Percentiles rank a stretch among this genome's conserved stretches.
Conservation (phyloP, 2,329 filamentous ascomycete species). For the Aspergillus felis region DNA sequence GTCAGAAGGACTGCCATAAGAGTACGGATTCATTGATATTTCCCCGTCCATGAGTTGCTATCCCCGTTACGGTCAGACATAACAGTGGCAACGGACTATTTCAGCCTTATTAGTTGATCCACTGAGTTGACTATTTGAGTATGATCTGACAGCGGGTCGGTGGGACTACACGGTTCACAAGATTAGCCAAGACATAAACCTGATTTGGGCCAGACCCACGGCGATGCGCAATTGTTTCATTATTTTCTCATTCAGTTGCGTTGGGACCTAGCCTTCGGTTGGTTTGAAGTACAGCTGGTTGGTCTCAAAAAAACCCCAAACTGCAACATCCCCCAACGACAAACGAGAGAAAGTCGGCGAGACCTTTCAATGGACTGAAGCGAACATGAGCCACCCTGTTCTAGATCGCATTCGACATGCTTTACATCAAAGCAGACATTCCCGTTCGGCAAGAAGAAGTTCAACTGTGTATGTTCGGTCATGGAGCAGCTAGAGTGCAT, state of each 20-base stretch:
- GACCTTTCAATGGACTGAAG: not conserved
- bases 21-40: too few relatives aligned
- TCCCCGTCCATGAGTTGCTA: too few relatives aligned
- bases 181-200: not conserved
- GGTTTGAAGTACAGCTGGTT: not conserved
- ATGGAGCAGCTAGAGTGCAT: not conserved
- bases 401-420: constrained; percentile 1
- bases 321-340: not conserved
- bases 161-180: not conserved
- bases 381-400: constrained; percentile 4
- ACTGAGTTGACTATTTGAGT: not conserved
- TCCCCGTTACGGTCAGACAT: too few relatives aligned
- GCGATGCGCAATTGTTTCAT: not conserved
- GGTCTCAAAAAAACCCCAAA: not conserved
- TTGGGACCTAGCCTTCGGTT: not conserved
- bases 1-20: too few relatives aligned
- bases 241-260: not conserved
- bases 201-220: not conserved
- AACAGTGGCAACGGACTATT: not conserved
- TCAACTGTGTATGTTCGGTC: constrained; percentile 2
- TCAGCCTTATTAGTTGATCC: not conserved
- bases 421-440: not conserved
- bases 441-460: not conserved
- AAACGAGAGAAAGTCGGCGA: not conserved
- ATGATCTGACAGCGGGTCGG: not conserved